Percentiles rank a stretch among this genome's conserved stretches.
phyloP scores from a whole-genome alignment of 371 early-diverging fungal species.

The Mortierella sp. region DNA sequence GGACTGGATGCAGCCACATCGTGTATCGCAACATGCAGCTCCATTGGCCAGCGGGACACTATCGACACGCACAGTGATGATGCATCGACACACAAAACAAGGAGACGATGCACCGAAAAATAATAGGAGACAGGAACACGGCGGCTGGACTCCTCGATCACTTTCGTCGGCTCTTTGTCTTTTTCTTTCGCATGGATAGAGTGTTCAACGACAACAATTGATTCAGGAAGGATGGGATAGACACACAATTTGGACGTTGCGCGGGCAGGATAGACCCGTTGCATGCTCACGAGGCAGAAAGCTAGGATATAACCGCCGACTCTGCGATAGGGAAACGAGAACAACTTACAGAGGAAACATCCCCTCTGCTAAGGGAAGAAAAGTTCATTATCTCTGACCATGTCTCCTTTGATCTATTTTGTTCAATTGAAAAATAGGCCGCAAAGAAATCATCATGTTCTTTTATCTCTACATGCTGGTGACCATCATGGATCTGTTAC shows the following conservation, averaged over 20 bases:
- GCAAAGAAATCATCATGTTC: slow-evolving; percentile 97
- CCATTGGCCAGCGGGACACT: not conserved
- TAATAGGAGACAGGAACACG: not conserved
- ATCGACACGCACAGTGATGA: not conserved
- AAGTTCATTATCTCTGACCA: not conserved
- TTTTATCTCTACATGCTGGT: slow-evolving; percentile 94
- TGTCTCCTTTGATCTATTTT: not conserved
- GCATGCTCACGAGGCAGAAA: not conserved
- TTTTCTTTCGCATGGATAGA: not conserved
- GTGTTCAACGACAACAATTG: not conserved
- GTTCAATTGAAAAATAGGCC: slow-evolving; percentile 64
- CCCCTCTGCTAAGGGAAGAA: not conserved
- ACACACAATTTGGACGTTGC: not conserved
- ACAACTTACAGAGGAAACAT: not conserved
- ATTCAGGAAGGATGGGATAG: not conserved
- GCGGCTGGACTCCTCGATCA: not conserved
- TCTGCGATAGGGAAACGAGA: too few species aligned
- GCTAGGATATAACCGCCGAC: too few species aligned
- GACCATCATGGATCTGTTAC: slow-evolving; percentile 87
- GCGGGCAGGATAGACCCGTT: not conserved
- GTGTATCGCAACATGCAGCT: slow-evolving; percentile 1
- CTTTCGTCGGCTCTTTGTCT: not conserved
- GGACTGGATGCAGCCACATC: not conserved
- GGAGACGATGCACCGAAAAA: not conserved
- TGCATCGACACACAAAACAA: not conserved